A percentile compares a stretch with the other conserved stretches of the same genome.
These are phyloP conservation scores for Epichloe sibirici DNA, from an alignment of 2,329 filamentous ascomycete genomes.

Conservation along the genomic window DNA sequence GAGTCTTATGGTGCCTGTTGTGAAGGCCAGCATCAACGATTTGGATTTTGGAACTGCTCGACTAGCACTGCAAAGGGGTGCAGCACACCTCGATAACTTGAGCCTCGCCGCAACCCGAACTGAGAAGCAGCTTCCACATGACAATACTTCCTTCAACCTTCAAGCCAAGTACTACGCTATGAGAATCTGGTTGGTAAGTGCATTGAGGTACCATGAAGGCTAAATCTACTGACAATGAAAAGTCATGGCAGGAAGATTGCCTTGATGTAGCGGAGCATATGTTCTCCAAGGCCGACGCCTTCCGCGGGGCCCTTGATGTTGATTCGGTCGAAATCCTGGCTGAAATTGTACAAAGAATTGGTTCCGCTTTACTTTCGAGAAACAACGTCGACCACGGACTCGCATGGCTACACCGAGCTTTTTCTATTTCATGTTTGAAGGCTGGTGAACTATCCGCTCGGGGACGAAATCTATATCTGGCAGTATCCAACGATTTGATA, in stretches of 20 bases:
- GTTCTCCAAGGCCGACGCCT: slow-evolving; percentile 46
- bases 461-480: slow-evolving; percentile 50
- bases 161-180: slow-evolving; percentile 53
- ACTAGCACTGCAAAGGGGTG: slow-evolving; percentile 51
- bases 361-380: slow-evolving; percentile 42
- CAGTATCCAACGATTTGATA: slow-evolving; percentile 53
- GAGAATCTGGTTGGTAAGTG: slow-evolving; percentile 51
- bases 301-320: slow-evolving; percentile 29
- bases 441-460: slow-evolving; percentile 44
- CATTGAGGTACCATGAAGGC: not conserved
- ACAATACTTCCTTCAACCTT: slow-evolving; percentile 17
- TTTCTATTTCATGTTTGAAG: slow-evolving; percentile 41
- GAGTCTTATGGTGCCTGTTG: slow-evolving; percentile 56
- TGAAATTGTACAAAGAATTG: slow-evolving; percentile 62
- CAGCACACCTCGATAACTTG: slow-evolving; percentile 13
- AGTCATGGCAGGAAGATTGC: slow-evolving; percentile 65
- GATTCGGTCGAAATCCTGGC: slow-evolving; percentile 47
- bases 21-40: slow-evolving; percentile 36
- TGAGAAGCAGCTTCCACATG: not conserved
- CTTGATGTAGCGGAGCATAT: slow-evolving; percentile 70
- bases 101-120: not conserved
- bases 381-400: slow-evolving; percentile 42
- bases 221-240: slow-evolving; percentile 8
- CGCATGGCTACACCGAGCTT: slow-evolving; percentile 64
- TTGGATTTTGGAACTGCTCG: slow-evolving; percentile 44